Percentiles rank a stretch among this genome's conserved stretches.
Conservation (phyloP, 2,329 filamentous ascomycete genomes). For the Colletotrichum euphorbiae region DNA sequence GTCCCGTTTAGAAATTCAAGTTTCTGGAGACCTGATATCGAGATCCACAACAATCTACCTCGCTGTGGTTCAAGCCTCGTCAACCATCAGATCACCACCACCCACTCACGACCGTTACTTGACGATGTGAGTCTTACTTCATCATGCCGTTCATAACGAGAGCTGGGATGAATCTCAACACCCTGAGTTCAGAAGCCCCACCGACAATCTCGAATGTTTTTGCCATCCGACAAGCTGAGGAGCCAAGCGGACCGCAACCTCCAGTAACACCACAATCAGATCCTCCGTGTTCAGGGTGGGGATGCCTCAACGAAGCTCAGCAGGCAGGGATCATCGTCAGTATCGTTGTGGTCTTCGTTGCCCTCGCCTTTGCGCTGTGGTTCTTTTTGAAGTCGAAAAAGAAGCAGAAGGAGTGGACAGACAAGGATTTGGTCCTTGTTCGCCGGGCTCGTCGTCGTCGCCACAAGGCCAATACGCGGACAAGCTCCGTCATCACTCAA, state of each 20-base stretch:
- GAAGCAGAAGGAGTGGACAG: constrained; percentile 24
- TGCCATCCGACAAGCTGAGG: constrained; percentile 9
- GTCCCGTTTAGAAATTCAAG: too few species aligned
- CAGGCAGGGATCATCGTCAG: constrained; percentile 56
- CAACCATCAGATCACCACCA: not conserved
- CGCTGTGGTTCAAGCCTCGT: not conserved
- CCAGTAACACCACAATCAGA: constrained; percentile 1
- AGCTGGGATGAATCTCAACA: not conserved
- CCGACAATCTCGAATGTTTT: not conserved
- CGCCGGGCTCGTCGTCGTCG: constrained; percentile 12
- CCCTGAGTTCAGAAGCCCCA: too few species aligned
- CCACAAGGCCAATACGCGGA: constrained; percentile 1
- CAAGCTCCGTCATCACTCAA: constrained; percentile 2
- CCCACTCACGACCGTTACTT: not conserved
- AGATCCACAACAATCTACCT: too few species aligned
- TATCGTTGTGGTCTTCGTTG: constrained; percentile 45
- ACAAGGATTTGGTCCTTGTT: constrained; percentile 29
- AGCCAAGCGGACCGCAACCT: constrained; percentile 15
- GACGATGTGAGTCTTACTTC: not conserved
- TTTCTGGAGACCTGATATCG: too few species aligned
- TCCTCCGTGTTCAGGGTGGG: constrained; percentile 50
- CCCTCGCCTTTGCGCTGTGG: constrained; percentile 48
- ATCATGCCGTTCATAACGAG: not conserved
- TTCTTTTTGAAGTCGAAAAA: constrained; percentile 45
- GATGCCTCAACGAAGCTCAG: constrained; percentile 52